These are phyloP conservation scores for Tetrahymena borealis DNA, from an alignment of 73 alveolate genomes.

Conservation along the genomic window DNA sequence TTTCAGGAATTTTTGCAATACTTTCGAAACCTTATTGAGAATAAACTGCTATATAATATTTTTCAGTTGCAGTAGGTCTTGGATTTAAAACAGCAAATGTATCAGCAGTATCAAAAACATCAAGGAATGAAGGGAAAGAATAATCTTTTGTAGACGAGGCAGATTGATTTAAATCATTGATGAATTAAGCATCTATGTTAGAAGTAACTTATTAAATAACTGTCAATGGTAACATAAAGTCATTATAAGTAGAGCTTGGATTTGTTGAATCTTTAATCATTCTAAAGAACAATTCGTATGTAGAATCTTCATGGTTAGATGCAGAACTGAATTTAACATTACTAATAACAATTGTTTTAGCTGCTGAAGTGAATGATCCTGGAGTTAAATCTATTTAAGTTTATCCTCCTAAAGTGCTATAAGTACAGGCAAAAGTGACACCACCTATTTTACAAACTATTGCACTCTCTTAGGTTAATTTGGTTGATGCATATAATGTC, in stretches of 20 bases:
- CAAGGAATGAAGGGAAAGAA: background rate
- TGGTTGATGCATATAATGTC: background rate
- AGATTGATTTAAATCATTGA: background rate
- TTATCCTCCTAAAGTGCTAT: background rate
- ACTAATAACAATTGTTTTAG: background rate
- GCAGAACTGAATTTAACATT: background rate
- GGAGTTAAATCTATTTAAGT: background rate
- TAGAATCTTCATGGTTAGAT: background rate
- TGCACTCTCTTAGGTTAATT: background rate
- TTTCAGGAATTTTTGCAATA: background rate
- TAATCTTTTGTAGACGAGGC: background rate
- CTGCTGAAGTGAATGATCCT: background rate
- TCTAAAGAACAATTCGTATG: background rate
- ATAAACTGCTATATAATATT: background rate
- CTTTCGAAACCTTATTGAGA: background rate
- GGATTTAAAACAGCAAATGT: background rate
- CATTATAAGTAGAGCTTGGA: background rate
- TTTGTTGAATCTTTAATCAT: background rate
- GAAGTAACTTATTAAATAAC: background rate
- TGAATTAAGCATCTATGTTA: background rate
- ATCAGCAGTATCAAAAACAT: background rate
- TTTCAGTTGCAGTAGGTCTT: background rate
- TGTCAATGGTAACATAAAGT: background rate
- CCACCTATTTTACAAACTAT: background rate
- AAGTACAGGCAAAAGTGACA: background rate